Evolutionary conservation across 257 asterid species (phyloP).

Genomic region (Nicotiana paniculata): DNA sequence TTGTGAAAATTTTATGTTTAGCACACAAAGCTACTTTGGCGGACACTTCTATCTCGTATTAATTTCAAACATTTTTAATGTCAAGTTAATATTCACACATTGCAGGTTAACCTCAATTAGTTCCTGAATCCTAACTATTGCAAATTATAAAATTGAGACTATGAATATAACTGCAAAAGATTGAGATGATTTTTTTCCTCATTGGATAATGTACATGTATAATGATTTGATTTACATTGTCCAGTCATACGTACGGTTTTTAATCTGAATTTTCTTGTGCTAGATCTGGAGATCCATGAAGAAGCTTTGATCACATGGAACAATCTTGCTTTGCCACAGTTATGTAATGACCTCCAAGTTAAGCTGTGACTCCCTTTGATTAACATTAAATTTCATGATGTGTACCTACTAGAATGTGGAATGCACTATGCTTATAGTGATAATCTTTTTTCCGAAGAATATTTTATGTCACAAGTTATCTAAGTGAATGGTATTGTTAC

Average conservation of each 20-base stretch:
- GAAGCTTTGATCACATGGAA: conserved; percentile 52
- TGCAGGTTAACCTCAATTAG: conserved; percentile 56
- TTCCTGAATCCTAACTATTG: conserved; percentile 65
- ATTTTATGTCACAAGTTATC: too few species aligned
- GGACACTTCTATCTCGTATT: too few species aligned
- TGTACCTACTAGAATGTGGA: not conserved
- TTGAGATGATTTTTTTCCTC: conserved; percentile 64
- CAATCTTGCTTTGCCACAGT: conserved; percentile 78
- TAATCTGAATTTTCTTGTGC: not conserved
- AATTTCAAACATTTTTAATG: too few species aligned
- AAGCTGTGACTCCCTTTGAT: not conserved
- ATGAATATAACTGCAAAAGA: conserved; percentile 65
- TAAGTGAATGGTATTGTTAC: too few species aligned
- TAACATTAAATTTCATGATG: not conserved
- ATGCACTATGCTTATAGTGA: too few species aligned
- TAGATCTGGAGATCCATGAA: conserved; percentile 48
- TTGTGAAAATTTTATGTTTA: too few species aligned
- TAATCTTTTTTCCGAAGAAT: too few species aligned
- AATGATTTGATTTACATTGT: conserved; percentile 1
- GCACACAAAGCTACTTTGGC: too few species aligned
- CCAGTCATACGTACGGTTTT: not conserved
- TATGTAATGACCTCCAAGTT: conserved; percentile 80
- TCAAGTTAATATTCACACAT: not conserved
- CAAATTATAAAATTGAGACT: conserved; percentile 75
- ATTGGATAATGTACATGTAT: conserved; percentile 71